Evolutionary conservation across 345 rosid genomes (phyloP).

Genomic region (Euphorbia lathyris): DNA sequence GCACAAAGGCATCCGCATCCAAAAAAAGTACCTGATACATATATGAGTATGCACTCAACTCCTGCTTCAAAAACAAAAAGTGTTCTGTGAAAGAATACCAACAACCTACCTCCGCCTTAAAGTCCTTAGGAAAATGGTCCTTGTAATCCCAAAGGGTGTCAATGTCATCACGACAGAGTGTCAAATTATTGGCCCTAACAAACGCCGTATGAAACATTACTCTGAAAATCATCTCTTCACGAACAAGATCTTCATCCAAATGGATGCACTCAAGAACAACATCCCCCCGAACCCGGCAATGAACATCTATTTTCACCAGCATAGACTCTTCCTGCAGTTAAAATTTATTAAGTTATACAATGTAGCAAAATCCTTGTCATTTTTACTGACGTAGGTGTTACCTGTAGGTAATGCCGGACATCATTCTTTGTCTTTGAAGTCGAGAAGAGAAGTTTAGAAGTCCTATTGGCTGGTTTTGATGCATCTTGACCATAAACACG

Average conservation of each 20-base stretch:
- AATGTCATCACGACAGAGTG: conserved; percentile 70
- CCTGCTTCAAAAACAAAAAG: conserved; percentile 33
- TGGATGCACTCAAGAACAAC: conserved; percentile 92
- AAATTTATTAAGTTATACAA: conserved; percentile 27
- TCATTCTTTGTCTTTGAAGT: conserved; percentile 60
- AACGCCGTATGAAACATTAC: conserved; percentile 91
- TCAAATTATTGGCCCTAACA: conserved; percentile 71
- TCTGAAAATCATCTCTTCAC: conserved; percentile 80
- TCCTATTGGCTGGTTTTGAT: conserved; percentile 64
- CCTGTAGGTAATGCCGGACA: conserved; percentile 65
- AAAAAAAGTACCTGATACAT: conserved; percentile 85
- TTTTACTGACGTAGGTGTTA: conserved; percentile 30
- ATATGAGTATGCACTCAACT: conserved; percentile 67
- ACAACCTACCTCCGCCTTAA: conserved; percentile 82
- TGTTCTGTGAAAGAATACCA: conserved; percentile 28
- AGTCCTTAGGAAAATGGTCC: conserved; percentile 73
- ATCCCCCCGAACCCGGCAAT: conserved; percentile 88
- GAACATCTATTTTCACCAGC: conserved; percentile 74
- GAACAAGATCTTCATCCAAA: conserved; percentile 62
- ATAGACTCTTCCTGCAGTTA: conserved; percentile 73
- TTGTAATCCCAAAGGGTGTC: conserved; percentile 86
- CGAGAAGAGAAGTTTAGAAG: conserved; percentile 82
- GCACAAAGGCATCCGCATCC: conserved; percentile 68
- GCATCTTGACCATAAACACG: conserved; percentile 90
- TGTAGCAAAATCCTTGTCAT: conserved; percentile 12